Evolutionary conservation across 306 rosid genomes (phyloP), one percentile per base, ranked within the genome.

Genomic region (Lathyrus tuberosus): DNA sequence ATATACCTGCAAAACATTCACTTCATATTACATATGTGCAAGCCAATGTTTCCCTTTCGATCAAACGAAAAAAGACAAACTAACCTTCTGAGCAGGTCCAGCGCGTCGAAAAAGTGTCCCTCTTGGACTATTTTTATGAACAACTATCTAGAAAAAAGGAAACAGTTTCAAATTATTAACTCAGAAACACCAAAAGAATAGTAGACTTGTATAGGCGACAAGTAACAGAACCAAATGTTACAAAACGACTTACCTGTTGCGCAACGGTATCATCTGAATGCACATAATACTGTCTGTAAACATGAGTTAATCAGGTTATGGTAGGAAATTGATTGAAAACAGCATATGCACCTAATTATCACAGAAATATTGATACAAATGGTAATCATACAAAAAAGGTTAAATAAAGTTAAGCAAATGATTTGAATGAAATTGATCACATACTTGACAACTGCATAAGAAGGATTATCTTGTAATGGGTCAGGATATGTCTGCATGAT

Each of bases 91-190:
- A 90, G 33, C 82, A 14, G 98, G 98, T 8, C 98, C 98, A 12
- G 97, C 97, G 11, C 96, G 96, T 59, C 98, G 82, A 71, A 94
- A 94, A 83, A 90, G 98, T 31, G 67, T 65, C 24, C 98, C 97
- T 74, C 97, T 83, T 18, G 97, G 96, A 81, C 95, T 70, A 77
- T 66, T 54, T 76, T 81, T 87, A 74, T 94, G 97, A 64, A 84
- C 92, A 64, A 94, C 82, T 59, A 94, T 35, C 98, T 94, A 51
- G 56, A 77, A 73, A 22, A 74, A 31, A 54, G 17, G 38, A 65
- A 61, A 67, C 28, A 66, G 15, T 9, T 16, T 16, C 2, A 9
- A 53, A 38, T 58, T 15, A 52, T 6, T 22, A 44, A 48, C 30
- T 77, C 31, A 41, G 13, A 61, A 30, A 68, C 75, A 70, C 22